Evolutionary conservation across 2,329 filamentous ascomycete species (phyloP).

Genomic region (Myriosclerotinia scirpicola): DNA sequence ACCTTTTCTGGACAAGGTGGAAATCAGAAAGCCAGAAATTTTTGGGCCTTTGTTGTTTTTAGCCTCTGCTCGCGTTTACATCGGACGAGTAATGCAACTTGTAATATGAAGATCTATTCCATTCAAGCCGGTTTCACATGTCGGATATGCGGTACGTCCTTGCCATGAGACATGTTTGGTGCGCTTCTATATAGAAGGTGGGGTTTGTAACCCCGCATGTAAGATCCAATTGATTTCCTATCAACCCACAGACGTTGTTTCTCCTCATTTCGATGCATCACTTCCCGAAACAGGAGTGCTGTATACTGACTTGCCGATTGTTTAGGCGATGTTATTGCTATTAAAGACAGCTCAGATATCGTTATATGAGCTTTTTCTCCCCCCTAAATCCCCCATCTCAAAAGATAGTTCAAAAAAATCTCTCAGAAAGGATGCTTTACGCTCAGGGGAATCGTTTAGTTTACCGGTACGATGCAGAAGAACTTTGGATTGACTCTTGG

Average conservation of each 20-base stretch:
- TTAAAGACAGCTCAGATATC: neutral
- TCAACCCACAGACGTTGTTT: neutral
- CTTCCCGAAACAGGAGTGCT: neutral
- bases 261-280: neutral
- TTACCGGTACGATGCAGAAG: constrained; percentile 46
- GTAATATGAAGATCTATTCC: neutral
- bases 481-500: constrained; percentile 51
- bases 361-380: neutral
- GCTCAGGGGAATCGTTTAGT: constrained; percentile 35
- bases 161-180: constrained; percentile 10
- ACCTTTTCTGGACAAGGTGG: neutral
- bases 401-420: neutral
- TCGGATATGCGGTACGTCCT: neutral
- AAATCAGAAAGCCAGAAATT: no score
- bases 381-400: no score
- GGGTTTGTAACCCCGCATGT: constrained; percentile 17
- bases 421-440: constrained; percentile 31
- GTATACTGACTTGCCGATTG: no score
- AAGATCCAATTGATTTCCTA: neutral
- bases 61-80: neutral
- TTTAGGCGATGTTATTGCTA: neutral
- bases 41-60: neutral
- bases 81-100: no score
- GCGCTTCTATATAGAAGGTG: constrained; percentile 8
- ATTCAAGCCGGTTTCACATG: neutral